phyloP scores from a whole-genome alignment of 768 basidiomycete species.

The Calocybe gangraenosa region DNA sequence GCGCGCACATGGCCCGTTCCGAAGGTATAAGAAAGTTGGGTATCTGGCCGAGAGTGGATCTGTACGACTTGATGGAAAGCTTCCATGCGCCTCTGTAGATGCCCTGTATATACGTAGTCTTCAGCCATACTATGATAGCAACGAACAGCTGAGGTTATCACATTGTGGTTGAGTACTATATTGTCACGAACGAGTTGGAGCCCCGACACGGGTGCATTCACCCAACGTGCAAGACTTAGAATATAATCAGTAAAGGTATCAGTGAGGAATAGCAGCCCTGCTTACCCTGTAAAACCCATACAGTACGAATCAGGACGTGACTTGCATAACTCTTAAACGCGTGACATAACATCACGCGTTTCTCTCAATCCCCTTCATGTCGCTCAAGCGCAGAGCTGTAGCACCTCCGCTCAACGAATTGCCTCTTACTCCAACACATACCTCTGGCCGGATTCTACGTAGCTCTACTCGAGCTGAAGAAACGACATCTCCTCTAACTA shows the following conservation, averaged over 20 bases:
- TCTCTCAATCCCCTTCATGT: slow-evolving; percentile 21
- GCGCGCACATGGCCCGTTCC: slow-evolving; percentile 70
- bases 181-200: slow-evolving; percentile 67
- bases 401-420: slow-evolving; percentile 18
- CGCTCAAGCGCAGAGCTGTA: slow-evolving; percentile 43
- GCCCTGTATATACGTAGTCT: slow-evolving; percentile 44
- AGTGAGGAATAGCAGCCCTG: slow-evolving; percentile 6
- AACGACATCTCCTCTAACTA: slow-evolving; percentile 4
- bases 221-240: slow-evolving; percentile 71
- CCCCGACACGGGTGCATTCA: slow-evolving; percentile 74
- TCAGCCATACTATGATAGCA: not conserved
- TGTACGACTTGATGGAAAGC: slow-evolving; percentile 67
- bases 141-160: slow-evolving; percentile 14
- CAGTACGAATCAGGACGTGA: not conserved
- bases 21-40: slow-evolving; percentile 44
- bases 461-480: not conserved
- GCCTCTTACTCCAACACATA: slow-evolving; percentile 23
- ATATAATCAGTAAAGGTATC: slow-evolving; percentile 7
- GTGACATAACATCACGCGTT: slow-evolving; percentile 18
- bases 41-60: slow-evolving; percentile 62
- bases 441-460: slow-evolving; percentile 4
- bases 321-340: slow-evolving; percentile 5
- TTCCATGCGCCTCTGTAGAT: slow-evolving; percentile 60
- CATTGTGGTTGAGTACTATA: slow-evolving; percentile 68
- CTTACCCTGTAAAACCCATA: slow-evolving; percentile 66